phyloP scores from a whole-genome alignment of 768 basidiomycete species.

The Porphyrellus cyaneotinctus region DNA sequence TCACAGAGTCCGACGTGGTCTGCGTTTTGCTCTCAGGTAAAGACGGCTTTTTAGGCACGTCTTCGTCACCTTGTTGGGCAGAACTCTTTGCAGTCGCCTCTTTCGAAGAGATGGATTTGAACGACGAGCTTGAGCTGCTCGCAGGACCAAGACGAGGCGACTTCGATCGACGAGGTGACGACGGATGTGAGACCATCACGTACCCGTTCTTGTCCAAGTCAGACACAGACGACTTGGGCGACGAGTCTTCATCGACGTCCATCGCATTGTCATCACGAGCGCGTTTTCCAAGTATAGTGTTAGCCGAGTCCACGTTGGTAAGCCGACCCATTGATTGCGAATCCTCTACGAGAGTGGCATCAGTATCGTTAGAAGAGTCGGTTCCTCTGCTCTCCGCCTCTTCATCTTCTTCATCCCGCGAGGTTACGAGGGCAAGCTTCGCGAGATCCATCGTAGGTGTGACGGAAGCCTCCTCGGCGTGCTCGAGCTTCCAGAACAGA shows the following conservation, averaged over 20 bases:
- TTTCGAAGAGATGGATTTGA: conserved; percentile 19
- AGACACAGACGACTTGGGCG: conserved; percentile 28
- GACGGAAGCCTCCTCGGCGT: conserved; percentile 58
- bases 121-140: conserved; percentile 30
- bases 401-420: conserved; percentile 86
- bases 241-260: conserved; percentile 50
- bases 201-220: conserved; percentile 42
- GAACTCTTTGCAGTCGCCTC: conserved; percentile 32
- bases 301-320: conserved; percentile 32
- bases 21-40: conserved; percentile 52
- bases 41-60: conserved; percentile 45
- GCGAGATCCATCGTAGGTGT: conserved; percentile 85
- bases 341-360: conserved; percentile 86
- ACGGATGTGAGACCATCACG: conserved; percentile 37
- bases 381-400: conserved; percentile 69
- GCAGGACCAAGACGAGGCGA: conserved; percentile 30
- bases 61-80: conserved; percentile 18
- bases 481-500: conserved; percentile 75
- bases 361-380: conserved; percentile 81
- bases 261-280: conserved; percentile 45
- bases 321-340: conserved; percentile 34
- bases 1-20: conserved; percentile 63
- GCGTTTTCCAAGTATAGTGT: conserved; percentile 69
- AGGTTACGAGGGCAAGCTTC: conserved; percentile 86
- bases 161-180: conserved; percentile 35